Evolutionary conservation across 345 rosid genomes (phyloP).

Genomic region (Citrus reticulata): DNA sequence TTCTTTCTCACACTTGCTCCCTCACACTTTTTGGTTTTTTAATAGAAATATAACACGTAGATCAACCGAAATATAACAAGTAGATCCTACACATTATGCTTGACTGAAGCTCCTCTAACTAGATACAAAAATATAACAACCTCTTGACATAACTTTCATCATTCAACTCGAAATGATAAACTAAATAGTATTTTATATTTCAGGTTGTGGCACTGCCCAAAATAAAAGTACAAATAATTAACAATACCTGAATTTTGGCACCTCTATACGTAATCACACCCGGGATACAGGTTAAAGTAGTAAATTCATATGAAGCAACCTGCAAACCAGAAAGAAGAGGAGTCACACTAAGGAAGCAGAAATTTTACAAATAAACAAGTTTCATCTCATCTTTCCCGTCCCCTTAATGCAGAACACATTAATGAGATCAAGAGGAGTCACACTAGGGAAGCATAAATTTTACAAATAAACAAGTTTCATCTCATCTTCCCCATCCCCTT

Average conservation of each 20-base stretch:
- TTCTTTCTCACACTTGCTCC: not conserved
- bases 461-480: not conserved
- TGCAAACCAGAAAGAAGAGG: slow-evolving; percentile 23
- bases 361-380: not conserved
- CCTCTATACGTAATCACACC: slow-evolving; percentile 92
- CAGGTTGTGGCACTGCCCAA: not conserved
- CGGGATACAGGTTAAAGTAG: slow-evolving; percentile 95
- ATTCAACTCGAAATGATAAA: not conserved
- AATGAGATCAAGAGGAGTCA: not conserved
- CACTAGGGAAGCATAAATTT: slow-evolving; percentile 4
- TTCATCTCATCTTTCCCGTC: not conserved
- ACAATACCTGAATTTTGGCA: slow-evolving; percentile 89
- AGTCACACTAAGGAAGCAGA: not conserved
- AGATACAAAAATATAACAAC: not conserved
- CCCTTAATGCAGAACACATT: no score
- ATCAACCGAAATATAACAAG: not conserved
- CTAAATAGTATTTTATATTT: not conserved
- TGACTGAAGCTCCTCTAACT: not conserved
- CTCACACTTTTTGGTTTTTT: not conserved
- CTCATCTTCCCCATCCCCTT: not conserved
- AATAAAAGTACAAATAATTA: not conserved
- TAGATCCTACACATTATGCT: not conserved
- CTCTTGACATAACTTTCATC: not conserved
- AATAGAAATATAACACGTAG: not conserved
- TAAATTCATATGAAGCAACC: slow-evolving; percentile 99